A percentile compares a stretch with the other conserved stretches of the same genome.
These are phyloP conservation scores for Starmerella bombi DNA, from an alignment of 805 yeast species.

Conservation along the genomic window DNA sequence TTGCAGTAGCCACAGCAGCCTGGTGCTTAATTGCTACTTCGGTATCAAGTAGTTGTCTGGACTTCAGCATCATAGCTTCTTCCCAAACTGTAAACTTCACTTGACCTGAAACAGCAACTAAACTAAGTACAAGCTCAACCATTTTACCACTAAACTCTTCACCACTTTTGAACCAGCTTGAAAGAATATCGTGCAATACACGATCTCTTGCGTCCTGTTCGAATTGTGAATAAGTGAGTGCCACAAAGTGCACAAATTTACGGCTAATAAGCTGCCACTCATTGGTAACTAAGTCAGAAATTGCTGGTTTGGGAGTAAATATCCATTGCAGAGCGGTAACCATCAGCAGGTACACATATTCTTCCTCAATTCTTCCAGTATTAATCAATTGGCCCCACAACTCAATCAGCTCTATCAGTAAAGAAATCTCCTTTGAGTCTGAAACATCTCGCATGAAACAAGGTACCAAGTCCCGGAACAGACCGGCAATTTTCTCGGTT, in stretches of 20 bases:
- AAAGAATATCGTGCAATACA: slow-evolving; percentile 5
- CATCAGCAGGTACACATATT: slow-evolving; percentile 3
- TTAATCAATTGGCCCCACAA: slow-evolving; percentile 5
- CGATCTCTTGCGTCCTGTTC: slow-evolving; percentile 1
- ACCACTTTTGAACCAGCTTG: slow-evolving; percentile 1
- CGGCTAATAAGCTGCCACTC: background rate
- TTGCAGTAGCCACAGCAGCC: slow-evolving; percentile 3
- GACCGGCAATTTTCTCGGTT: slow-evolving; percentile 1
- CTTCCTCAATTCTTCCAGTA: slow-evolving; percentile 4
- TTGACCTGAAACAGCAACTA: slow-evolving; percentile 10
- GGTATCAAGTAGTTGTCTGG: slow-evolving; percentile 1
- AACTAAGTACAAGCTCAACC: slow-evolving; percentile 4
- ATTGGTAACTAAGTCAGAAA: too few species aligned
- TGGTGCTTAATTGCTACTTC: slow-evolving; percentile 1
- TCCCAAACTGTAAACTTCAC: slow-evolving; percentile 4
- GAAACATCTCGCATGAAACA: background rate
- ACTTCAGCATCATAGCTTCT: slow-evolving; percentile 5
- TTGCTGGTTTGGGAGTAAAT: background rate
- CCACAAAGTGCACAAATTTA: background rate
- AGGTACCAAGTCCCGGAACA: slow-evolving; percentile 1
- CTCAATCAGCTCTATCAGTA: background rate
- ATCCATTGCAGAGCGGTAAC: slow-evolving; percentile 8
- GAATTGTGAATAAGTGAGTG: slow-evolving; percentile 1
- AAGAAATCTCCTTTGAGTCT: background rate
- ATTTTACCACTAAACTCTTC: background rate